Percentiles rank a stretch among this genome's conserved stretches.
phyloP scores from a whole-genome alignment of 176 grass and related monocot genomes.

The Rhynchospora breviuscula region DNA sequence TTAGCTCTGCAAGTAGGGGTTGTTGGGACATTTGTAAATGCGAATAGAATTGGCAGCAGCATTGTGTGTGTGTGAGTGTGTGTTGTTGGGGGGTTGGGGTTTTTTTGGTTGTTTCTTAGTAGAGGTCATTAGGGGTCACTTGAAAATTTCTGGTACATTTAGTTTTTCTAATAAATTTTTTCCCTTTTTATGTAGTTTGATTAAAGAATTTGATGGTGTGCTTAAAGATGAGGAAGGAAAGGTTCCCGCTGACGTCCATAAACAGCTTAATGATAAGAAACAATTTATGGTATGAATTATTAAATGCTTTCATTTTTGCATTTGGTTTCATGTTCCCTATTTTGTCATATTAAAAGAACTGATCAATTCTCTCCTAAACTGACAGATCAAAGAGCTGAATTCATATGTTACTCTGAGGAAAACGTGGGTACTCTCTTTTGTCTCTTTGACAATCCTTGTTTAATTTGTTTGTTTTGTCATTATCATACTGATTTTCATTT shows the following conservation, averaged over 20 bases:
- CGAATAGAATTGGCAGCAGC: not conserved
- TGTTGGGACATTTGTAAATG: not conserved
- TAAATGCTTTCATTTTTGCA: conserved; percentile 3
- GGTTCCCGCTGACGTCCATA: conserved; percentile 65
- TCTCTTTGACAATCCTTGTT: not conserved
- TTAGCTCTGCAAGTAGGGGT: not conserved
- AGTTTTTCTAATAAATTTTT: not conserved
- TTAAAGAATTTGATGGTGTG: conserved; percentile 76
- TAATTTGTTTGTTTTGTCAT: not conserved
- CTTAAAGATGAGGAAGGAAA: conserved; percentile 80
- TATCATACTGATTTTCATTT: not conserved
- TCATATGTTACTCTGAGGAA: conserved; percentile 90
- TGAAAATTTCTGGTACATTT: not conserved
- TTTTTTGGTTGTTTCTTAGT: no score
- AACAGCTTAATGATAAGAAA: conserved; percentile 96
- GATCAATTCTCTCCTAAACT: not conserved
- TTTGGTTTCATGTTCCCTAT: not conserved
- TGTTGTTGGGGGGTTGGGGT: not conserved
- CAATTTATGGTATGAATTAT: conserved; percentile 64
- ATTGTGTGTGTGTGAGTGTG: not conserved
- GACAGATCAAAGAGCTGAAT: conserved; percentile 95
- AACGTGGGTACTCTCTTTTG: conserved; percentile 51
- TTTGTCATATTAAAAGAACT: conserved; percentile 29
- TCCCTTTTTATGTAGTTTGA: conserved; percentile 40
- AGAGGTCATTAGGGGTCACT: not conserved